Conservation (phyloP, 345 rosid species). For the Gossypioides kirkii region DNA sequence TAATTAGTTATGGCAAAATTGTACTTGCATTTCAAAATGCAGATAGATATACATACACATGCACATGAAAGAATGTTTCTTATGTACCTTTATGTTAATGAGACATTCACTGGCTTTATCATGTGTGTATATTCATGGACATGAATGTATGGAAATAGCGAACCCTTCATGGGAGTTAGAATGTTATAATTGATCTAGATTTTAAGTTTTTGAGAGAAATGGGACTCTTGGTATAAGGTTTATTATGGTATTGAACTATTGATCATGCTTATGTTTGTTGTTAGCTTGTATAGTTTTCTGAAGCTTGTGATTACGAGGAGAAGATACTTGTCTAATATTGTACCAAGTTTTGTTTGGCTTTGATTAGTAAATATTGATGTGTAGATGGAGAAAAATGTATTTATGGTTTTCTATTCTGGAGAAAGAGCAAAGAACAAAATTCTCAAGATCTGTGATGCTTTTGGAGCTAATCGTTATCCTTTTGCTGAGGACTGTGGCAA, state of each 20-base stretch:
- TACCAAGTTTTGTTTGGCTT: background rate
- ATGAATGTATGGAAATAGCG: background rate
- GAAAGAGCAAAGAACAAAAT: constrained; percentile 88
- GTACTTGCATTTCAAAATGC: background rate
- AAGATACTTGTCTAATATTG: background rate
- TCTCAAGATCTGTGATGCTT: constrained; percentile 90
- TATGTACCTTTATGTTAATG: background rate
- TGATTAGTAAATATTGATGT: constrained; percentile 27
- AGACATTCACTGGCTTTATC: background rate
- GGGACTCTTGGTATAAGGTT: background rate
- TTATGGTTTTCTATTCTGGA: constrained; percentile 80
- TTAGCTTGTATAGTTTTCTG: background rate
- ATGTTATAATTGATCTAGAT: background rate
- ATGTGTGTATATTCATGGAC: background rate
- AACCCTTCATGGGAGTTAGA: background rate
- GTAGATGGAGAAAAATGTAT: constrained; percentile 94
- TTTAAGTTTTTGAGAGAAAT: background rate
- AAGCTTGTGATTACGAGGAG: background rate
- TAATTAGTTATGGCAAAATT: background rate
- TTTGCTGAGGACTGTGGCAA: constrained; percentile 70
- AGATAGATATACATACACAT: background rate
- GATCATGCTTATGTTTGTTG: background rate
- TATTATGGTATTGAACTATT: background rate
- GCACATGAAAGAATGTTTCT: background rate
- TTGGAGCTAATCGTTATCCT: constrained; percentile 94